phyloP scores from a whole-genome alignment of 345 rosid species.

The Eucalyptus brandiana region DNA sequence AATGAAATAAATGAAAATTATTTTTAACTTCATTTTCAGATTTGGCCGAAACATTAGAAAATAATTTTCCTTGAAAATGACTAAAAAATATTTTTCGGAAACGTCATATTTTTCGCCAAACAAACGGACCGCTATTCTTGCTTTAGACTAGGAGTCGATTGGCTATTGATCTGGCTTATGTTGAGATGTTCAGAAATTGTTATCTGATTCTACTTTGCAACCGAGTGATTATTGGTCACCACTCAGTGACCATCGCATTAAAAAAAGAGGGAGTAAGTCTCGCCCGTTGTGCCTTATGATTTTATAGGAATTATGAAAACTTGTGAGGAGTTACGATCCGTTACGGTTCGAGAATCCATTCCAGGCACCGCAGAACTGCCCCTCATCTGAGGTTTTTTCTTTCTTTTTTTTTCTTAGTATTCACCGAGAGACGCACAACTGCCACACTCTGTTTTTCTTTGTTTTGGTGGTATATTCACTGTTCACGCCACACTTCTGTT shows the following conservation, averaged over 20 bases:
- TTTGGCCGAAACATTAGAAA: rapidly evolving
- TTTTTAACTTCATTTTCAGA: rapidly evolving
- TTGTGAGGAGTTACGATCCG: background rate
- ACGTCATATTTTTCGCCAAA: rapidly evolving
- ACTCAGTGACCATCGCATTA: background rate
- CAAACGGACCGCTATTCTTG: background rate
- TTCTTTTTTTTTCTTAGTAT: background rate
- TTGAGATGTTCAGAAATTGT: background rate
- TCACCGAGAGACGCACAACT: background rate
- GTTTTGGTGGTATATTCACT: background rate
- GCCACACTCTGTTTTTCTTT: background rate
- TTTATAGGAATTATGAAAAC: background rate
- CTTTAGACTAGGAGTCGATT: background rate
- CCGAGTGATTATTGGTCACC: background rate
- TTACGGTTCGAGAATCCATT: background rate
- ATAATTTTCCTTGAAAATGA: too few species aligned
- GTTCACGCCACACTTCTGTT: background rate
- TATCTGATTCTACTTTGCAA: background rate
- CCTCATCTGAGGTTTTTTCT: background rate
- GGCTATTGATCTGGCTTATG: too few species aligned
- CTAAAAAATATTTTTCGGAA: rapidly evolving
- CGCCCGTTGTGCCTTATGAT: background rate
- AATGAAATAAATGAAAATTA: too few species aligned
- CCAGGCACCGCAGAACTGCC: background rate
- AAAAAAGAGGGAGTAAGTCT: background rate